Evolutionary conservation across 495 filamentous ascomycete species (phyloP).

Genomic region (Achaetomiella virescens): DNA sequence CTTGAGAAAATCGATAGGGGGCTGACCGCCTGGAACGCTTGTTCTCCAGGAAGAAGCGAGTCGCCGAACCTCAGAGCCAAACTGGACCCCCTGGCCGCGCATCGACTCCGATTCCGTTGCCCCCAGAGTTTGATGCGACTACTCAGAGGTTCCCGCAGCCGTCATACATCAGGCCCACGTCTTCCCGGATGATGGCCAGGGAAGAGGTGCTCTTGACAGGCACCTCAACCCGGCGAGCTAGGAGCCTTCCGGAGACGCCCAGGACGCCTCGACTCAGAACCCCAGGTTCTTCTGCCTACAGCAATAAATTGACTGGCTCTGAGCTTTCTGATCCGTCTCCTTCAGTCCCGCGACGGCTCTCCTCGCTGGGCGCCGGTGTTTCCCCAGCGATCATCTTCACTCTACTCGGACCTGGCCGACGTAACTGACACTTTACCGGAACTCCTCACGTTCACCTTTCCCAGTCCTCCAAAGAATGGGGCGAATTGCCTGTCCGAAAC

Average conservation of each 20-base stretch:
- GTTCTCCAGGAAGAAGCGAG: slow-evolving; percentile 25
- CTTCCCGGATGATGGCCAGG: slow-evolving; percentile 40
- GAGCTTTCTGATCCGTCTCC: background rate
- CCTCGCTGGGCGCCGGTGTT: slow-evolving; percentile 6
- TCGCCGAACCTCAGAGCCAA: background rate
- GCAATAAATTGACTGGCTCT: background rate
- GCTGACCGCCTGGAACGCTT: slow-evolving; percentile 27
- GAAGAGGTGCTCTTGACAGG: slow-evolving; percentile 28
- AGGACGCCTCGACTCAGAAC: slow-evolving; percentile 4
- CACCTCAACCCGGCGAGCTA: slow-evolving; percentile 26
- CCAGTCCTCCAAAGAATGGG: background rate
- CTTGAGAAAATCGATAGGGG: slow-evolving; percentile 24
- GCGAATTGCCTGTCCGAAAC: slow-evolving; percentile 1
- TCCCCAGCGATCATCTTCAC: background rate
- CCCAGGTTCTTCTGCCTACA: background rate
- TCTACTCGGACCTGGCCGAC: background rate
- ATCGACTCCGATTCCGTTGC: background rate
- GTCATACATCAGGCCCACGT: slow-evolving; percentile 43
- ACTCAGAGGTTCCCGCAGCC: slow-evolving; percentile 36
- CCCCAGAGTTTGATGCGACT: background rate
- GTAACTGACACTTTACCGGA: slow-evolving; percentile 12
- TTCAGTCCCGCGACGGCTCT: slow-evolving; percentile 15
- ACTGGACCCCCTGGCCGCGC: background rate
- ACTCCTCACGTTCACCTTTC: slow-evolving; percentile 23
- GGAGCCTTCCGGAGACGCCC: slow-evolving; percentile 36